phyloP scores from a whole-genome alignment of 2,329 filamentous ascomycete genomes.

The Monosporascus sp. region DNA sequence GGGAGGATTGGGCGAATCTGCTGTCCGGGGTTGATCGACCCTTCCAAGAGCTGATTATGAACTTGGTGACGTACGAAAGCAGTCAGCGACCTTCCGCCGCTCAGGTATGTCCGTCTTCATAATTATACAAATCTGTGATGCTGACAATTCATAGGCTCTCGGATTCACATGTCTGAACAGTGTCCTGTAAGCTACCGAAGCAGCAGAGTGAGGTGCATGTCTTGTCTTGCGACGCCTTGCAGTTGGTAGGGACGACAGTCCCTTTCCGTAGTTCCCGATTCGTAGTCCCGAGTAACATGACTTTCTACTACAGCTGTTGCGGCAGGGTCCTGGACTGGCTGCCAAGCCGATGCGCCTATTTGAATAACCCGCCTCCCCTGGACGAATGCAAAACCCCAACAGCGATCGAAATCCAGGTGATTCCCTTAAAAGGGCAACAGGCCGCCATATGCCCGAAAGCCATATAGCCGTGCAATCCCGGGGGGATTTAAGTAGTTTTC shows the following conservation, averaged over 20 bases:
- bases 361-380: too few relatives aligned
- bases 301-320: background rate
- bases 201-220: background rate
- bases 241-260: too few relatives aligned
- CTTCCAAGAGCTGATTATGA: slow-evolving; percentile 60
- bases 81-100: slow-evolving; percentile 59
- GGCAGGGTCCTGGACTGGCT: background rate
- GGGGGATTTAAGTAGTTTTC: too few relatives aligned
- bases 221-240: too few relatives aligned
- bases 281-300: background rate
- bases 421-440: too few relatives aligned
- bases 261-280: too few relatives aligned
- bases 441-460: too few relatives aligned
- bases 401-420: too few relatives aligned
- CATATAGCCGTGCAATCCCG: too few relatives aligned
- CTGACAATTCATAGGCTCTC: slow-evolving; percentile 9
- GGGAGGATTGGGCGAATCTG: slow-evolving; percentile 62
- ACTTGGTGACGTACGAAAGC: slow-evolving; percentile 69
- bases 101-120: slow-evolving; percentile 35
- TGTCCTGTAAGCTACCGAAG: background rate
- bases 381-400: too few relatives aligned
- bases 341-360: background rate
- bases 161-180: slow-evolving; percentile 10
- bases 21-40: slow-evolving; percentile 54
- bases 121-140: background rate